phyloP scores from a whole-genome alignment of 2,329 filamentous ascomycete genomes.

The Xylariaceae sp. region DNA sequence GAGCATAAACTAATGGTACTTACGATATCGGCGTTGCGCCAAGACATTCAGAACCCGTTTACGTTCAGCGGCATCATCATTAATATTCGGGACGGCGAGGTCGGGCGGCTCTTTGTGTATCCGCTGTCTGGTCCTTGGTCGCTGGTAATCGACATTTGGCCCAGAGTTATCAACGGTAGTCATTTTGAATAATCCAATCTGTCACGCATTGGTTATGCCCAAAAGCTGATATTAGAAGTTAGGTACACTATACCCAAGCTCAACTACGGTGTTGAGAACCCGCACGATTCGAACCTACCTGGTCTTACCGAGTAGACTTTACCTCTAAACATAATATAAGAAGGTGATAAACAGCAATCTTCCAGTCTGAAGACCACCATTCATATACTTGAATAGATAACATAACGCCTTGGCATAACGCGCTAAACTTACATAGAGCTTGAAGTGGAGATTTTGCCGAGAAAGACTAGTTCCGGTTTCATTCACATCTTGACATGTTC shows the following conservation, averaged over 20 bases:
- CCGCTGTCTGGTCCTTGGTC: conserved; percentile 46
- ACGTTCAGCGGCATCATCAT: conserved; percentile 58
- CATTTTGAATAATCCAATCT: conserved; percentile 1
- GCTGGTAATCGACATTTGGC: conserved; percentile 1
- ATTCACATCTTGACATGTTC: too few species aligned
- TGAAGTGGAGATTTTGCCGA: too few species aligned
- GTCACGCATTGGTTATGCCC: not conserved
- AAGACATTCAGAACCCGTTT: conserved; percentile 62
- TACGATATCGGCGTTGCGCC: conserved; percentile 61
- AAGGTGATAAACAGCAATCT: not conserved
- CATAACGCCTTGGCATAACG: conserved; percentile 31
- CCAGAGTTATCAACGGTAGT: not conserved
- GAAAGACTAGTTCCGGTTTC: too few species aligned
- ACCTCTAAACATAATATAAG: conserved; percentile 8
- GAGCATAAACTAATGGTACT: conserved; percentile 19
- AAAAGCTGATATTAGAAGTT: not conserved
- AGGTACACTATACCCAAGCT: not conserved
- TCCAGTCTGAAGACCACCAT: not conserved
- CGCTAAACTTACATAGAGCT: too few species aligned
- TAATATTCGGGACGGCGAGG: conserved; percentile 54
- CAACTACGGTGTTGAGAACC: not conserved
- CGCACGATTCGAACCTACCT: not conserved
- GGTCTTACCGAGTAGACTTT: conserved; percentile 15
- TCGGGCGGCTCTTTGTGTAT: conserved; percentile 48
- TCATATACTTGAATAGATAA: conserved; percentile 12